phyloP scores from a whole-genome alignment of 2,329 filamentous ascomycete genomes.

The Colletotrichum musae region DNA sequence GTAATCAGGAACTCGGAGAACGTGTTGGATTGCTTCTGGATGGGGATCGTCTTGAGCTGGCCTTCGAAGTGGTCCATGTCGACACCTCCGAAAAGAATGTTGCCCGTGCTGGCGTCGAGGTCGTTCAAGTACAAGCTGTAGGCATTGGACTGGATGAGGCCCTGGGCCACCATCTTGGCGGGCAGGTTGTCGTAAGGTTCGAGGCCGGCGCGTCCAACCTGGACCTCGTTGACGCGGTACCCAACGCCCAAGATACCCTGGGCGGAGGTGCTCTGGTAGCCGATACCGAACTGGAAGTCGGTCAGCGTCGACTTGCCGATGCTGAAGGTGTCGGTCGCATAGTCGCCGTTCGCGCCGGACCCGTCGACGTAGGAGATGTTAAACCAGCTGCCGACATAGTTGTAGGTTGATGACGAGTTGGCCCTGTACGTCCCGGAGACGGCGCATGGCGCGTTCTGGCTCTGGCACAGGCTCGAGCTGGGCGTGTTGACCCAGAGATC shows the following conservation, averaged over 20 bases:
- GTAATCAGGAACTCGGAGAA: conserved; percentile 79
- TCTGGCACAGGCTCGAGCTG: conserved; percentile 71
- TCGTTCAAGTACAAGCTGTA: conserved; percentile 86
- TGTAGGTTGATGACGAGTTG: conserved; percentile 82
- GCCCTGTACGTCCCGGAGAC: conserved; percentile 77
- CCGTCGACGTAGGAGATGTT: conserved; percentile 92
- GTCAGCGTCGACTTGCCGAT: conserved; percentile 69
- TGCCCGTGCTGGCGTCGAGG: conserved; percentile 74
- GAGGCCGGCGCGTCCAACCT: conserved; percentile 70
- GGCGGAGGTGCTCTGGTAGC: conserved; percentile 71
- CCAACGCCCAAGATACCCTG: conserved; percentile 91
- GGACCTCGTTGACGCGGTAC: conserved; percentile 84
- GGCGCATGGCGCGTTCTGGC: conserved; percentile 65
- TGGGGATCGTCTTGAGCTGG: conserved; percentile 75
- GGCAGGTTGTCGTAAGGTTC: conserved; percentile 78
- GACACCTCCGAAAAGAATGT: conserved; percentile 82
- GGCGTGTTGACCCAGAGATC: conserved; percentile 80
- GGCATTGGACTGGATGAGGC: conserved; percentile 74
- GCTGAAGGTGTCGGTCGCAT: conserved; percentile 80
- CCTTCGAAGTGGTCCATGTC: conserved; percentile 77
- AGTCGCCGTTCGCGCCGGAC: conserved; percentile 82
- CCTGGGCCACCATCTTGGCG: conserved; percentile 72
- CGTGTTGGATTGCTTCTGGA: conserved; percentile 67
- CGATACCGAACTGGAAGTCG: conserved; percentile 80
- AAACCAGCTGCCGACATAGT: conserved; percentile 81